phyloP scores from a whole-genome alignment of 169 alveolate species.

The Plasmodium fragile region DNA sequence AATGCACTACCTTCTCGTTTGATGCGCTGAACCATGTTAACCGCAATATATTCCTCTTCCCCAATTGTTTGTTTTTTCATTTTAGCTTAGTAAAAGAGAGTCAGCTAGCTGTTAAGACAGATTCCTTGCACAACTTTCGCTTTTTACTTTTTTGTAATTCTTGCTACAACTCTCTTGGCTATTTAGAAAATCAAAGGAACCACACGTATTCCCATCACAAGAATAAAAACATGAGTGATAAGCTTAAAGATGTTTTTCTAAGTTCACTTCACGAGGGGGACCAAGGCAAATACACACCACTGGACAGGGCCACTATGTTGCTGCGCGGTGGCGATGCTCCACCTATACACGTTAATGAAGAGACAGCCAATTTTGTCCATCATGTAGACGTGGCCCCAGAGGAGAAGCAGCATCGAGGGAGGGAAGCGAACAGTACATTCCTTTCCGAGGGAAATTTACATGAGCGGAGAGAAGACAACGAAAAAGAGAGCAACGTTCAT shows the following conservation, averaged over 20 bases:
- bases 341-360: not conserved
- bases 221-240: slow-evolving; percentile 12
- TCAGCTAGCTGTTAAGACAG: slow-evolving; percentile 5
- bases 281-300: not conserved
- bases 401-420: not conserved
- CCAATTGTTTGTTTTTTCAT: slow-evolving; percentile 44
- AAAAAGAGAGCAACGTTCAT: not conserved
- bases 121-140: slow-evolving; percentile 2
- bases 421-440: not conserved
- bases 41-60: slow-evolving; percentile 24
- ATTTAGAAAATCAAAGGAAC: slow-evolving; percentile 35
- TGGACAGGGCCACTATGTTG: not conserved
- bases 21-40: slow-evolving; percentile 31
- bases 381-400: not conserved
- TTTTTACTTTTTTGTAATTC: slow-evolving; percentile 34
- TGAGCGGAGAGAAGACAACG: not conserved
- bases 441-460: not conserved
- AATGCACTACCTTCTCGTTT: slow-evolving; percentile 39
- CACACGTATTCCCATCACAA: not conserved
- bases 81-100: slow-evolving; percentile 26
- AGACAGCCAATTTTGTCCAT: not conserved
- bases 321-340: not conserved
- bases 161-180: slow-evolving; percentile 37
- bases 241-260: not conserved
- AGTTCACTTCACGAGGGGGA: not conserved